Base-by-base conservation (phyloP, 345 rosid species). In the Eucalyptus cloeziana region DNA sequence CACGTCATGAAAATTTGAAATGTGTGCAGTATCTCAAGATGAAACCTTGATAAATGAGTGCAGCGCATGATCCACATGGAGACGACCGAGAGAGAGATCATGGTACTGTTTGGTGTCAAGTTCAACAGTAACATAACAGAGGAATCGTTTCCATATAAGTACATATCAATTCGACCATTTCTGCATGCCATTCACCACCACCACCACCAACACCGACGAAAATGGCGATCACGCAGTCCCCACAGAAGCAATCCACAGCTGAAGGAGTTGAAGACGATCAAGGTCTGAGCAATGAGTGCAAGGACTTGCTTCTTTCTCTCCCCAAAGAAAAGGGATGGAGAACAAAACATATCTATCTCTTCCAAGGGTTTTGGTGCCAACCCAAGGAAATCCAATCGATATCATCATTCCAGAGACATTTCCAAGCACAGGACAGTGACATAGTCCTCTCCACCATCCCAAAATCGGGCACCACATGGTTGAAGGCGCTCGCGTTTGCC, bases 291-390 rank as follows among this genome's bases (percentile, higher is more conserved):
- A 64, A 89, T 21, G 97, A 95, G 90, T 96, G 94, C 90, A 92
- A 71, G 88, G 92, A 93, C 86, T 85, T 97, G 88, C 89, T 96
- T 13, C 92, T 89, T 49, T 89, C 94, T 85, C 95, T 96, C 81
- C 99, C 96, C 2, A 93, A 47, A 69, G 95, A 94, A 87, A 93
- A 89, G 89, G 97, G 97, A 10, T 97, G 97, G 97, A 91, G 97
- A 91, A 95, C 97, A 80, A 92, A 91, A 31, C 90, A 90, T 90
- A 89, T 95, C 85, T 95, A 95, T 79, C 51, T 89, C 31, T 95
- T 92, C 88, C 96, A 95, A 91, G 96, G 94, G 2, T 95, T 94
- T 88, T 97, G 98, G 99, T 95, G 96, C 92, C 97, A 94, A 56
- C 76, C 95, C 37, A 90, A 89, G 24, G 93, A 94, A 90, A 95